A percentile compares a stretch with the other conserved stretches of the same genome.
phyloP scores from a whole-genome alignment of 176 grass and related monocot genomes.

The Saccharum officinarum region DNA sequence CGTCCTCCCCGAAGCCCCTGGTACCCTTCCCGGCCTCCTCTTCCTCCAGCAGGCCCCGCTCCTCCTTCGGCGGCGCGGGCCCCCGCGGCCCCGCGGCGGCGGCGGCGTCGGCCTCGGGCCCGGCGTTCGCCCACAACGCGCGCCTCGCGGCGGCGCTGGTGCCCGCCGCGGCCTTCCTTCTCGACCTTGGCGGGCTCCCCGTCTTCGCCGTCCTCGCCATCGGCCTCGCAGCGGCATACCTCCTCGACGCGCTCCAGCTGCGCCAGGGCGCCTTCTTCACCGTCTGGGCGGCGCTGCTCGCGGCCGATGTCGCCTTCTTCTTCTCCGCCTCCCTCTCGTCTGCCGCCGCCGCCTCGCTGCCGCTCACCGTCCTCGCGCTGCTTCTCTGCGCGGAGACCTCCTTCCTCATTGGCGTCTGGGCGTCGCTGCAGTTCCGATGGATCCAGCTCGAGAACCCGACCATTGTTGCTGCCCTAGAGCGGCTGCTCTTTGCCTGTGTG shows the following conservation, averaged over 20 bases:
- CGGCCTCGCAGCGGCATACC: conserved; percentile 73
- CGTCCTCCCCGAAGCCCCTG: conserved; percentile 54
- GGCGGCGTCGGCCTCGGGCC: conserved; percentile 39
- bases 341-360: conserved; percentile 50
- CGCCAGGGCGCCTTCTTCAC: conserved; percentile 76
- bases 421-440: conserved; percentile 96
- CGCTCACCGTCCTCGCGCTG: conserved; percentile 69
- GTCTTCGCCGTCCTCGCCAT: conserved; percentile 76
- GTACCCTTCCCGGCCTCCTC: conserved; percentile 47
- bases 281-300: conserved; percentile 73
- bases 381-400: conserved; percentile 88
- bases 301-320: conserved; percentile 82
- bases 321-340: conserved; percentile 81
- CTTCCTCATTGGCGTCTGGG: conserved; percentile 94
- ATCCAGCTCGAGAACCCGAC: conserved; percentile 98
- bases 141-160: conserved; percentile 67
- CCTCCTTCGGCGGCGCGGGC: not conserved
- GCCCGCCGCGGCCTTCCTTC: conserved; percentile 80
- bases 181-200: conserved; percentile 78
- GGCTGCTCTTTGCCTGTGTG: conserved; percentile 85
- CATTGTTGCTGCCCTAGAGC: conserved; percentile 71
- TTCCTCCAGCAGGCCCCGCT: conserved; percentile 27
- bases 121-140: conserved; percentile 70
- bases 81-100: conserved; percentile 15
- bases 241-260: conserved; percentile 72